Evolutionary conservation across 2,329 filamentous ascomycete species (phyloP), one percentile per base, ranked within the genome.

Genomic region (Pseudocercospora pini-densiflorae): DNA sequence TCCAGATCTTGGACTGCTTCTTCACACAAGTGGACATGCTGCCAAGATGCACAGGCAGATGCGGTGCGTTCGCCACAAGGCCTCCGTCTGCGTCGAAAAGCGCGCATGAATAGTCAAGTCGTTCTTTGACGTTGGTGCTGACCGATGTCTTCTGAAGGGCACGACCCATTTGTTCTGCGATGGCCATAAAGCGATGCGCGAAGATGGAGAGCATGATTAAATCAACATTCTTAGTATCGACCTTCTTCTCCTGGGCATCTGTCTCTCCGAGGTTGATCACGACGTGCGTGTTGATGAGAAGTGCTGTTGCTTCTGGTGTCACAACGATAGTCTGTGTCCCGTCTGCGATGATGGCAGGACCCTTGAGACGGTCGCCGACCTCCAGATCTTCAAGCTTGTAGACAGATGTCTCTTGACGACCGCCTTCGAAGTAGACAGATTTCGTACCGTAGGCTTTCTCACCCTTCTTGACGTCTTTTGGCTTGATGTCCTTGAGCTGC

Each of bases 241-340:
- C 77, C 65, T 83, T 80, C 68, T 81, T 82, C 16, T 86, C 79
- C 75, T 83, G 68, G 61, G 76, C 68, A 70, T 71, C 66, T 9
- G 65, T 72, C 55, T 89, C 88, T 62, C 89, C 87, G 47, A 95
- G 86, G 70, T 97, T 93, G 75, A 97, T 94, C 6, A 97, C 86
- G 7, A 97, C 92, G 73, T 97, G 94, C 0, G 93, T 97, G 68
- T 92, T 86, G 19, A 97, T 89, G 33, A 97, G 84, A 24, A 93
- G 80, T 0, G 94, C 94, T 23, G 88, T 87, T 2, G 93, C 88
- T 31, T 87, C 87, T 0, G 94, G 94, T 0, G 92, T 92, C 2
- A 97, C 89, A 0, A 97, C 92, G 68, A 98, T 95, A 0, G 94
- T 98, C 79, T 97, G 94, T 0, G 92, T 94, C 8, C 90, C 90